A percentile compares a stretch with the other conserved stretches of the same genome.
phyloP scores from a whole-genome alignment of 495 filamentous ascomycete species.

The Hypoxylon crocopeplum region DNA sequence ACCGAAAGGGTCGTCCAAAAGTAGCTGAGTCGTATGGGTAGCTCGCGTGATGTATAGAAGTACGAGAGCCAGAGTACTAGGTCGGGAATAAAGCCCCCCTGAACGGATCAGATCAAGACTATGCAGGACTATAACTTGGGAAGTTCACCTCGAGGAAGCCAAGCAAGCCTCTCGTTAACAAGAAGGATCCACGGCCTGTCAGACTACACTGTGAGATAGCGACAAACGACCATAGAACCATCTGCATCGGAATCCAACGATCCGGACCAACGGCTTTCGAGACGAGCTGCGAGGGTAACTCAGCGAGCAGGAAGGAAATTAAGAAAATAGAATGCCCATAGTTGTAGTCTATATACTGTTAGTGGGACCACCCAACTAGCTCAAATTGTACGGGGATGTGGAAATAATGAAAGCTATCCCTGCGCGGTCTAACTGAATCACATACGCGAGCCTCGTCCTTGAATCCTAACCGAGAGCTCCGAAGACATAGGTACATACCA shows the following conservation, averaged over 20 bases:
- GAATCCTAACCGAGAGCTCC: slow-evolving; percentile 18
- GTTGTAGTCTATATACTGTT: slow-evolving; percentile 62
- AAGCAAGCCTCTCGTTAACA: slow-evolving; percentile 46
- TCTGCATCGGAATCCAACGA: slow-evolving; percentile 73
- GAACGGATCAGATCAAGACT: background rate
- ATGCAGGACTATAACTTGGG: slow-evolving; percentile 5
- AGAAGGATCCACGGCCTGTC: slow-evolving; percentile 43
- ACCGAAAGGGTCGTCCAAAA: slow-evolving; percentile 64
- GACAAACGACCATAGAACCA: slow-evolving; percentile 59
- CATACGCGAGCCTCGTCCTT: too few species aligned
- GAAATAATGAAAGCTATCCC: background rate
- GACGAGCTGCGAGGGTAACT: slow-evolving; percentile 76
- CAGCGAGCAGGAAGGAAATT: slow-evolving; percentile 69
- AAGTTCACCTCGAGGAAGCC: slow-evolving; percentile 48
- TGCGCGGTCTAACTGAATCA: too few species aligned
- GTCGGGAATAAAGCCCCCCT: slow-evolving; percentile 63
- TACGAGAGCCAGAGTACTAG: slow-evolving; percentile 59
- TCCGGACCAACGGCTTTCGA: slow-evolving; percentile 80
- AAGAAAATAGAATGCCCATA: slow-evolving; percentile 76
- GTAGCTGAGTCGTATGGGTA: slow-evolving; percentile 58
- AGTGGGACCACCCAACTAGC: slow-evolving; percentile 32
- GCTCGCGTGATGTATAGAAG: slow-evolving; percentile 60
- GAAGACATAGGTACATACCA: slow-evolving; percentile 39
- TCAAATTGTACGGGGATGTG: background rate
- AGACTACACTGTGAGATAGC: slow-evolving; percentile 40